Evolutionary conservation across 805 yeast species (phyloP).

Genomic region (Candida boidinii): DNA sequence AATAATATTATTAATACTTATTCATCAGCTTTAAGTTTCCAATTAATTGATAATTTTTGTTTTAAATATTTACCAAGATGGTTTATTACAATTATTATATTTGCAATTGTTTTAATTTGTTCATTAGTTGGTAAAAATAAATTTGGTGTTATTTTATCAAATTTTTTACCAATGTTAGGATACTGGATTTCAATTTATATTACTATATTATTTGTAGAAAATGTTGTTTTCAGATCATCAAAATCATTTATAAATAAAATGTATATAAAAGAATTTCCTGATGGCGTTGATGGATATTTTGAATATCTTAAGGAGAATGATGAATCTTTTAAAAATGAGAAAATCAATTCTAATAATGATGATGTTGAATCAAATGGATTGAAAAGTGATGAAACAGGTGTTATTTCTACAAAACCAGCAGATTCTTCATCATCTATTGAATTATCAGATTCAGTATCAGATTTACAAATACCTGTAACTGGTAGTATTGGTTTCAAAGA

Average conservation of each 20-base stretch:
- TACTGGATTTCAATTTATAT: constrained; percentile 85
- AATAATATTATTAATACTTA: constrained; percentile 77
- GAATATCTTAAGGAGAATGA: constrained; percentile 1
- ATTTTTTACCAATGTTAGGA: constrained; percentile 85
- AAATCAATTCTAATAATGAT: too few relatives aligned
- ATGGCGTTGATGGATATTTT: not conserved
- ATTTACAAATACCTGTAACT: too few relatives aligned
- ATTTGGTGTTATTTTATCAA: constrained; percentile 64
- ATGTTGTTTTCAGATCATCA: constrained; percentile 55
- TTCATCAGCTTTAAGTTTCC: constrained; percentile 75
- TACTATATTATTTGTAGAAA: constrained; percentile 64
- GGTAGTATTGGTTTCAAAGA: too few relatives aligned
- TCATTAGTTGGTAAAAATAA: constrained; percentile 70
- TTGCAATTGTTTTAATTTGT: constrained; percentile 56
- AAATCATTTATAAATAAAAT: constrained; percentile 27
- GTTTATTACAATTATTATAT: constrained; percentile 59
- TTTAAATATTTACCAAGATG: constrained; percentile 68
- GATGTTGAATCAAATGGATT: too few relatives aligned
- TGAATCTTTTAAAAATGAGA: too few relatives aligned
- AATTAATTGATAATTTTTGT: constrained; percentile 41
- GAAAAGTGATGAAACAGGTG: too few relatives aligned
- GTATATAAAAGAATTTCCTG: constrained; percentile 36
- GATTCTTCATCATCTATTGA: constrained; percentile 56
- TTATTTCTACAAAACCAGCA: constrained; percentile 65
- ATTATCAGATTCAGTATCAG: too few relatives aligned